Evolutionary conservation across 495 filamentous ascomycete genomes (phyloP).

Genomic region (Tuber indicum): DNA sequence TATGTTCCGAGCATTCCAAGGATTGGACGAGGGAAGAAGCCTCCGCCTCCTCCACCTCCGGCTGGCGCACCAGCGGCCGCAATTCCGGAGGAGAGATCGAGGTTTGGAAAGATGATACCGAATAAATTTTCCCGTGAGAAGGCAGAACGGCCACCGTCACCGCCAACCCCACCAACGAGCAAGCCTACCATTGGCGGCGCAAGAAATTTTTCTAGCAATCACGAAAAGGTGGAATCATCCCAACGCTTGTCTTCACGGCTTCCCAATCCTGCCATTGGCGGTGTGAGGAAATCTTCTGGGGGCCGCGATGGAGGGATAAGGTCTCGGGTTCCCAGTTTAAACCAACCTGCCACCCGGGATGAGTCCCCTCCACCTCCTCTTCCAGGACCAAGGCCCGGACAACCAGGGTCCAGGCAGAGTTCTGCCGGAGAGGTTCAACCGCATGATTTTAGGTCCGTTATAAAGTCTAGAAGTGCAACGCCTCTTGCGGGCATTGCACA

Average conservation of each 20-base stretch:
- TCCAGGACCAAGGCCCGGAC: slow-evolving; percentile 34
- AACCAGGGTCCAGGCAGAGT: neutral
- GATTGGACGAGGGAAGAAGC: slow-evolving; percentile 28
- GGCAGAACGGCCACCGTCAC: slow-evolving; percentile 1
- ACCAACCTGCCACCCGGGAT: slow-evolving; percentile 24
- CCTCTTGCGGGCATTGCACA: slow-evolving; percentile 25
- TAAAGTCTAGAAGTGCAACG: slow-evolving; percentile 20
- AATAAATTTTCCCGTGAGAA: neutral
- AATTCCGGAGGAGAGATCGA: slow-evolving; percentile 1
- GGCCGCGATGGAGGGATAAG: slow-evolving; percentile 12
- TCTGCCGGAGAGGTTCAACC: neutral
- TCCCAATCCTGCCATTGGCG: neutral
- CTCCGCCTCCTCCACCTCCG: slow-evolving; percentile 35
- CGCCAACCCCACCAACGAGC: neutral
- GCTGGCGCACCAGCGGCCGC: neutral
- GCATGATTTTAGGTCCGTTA: slow-evolving; percentile 18
- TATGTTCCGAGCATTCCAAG: slow-evolving; percentile 23
- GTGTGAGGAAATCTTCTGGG: neutral
- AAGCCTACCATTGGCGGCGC: slow-evolving; percentile 3
- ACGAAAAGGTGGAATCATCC: neutral
- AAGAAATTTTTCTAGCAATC: slow-evolving; percentile 4
- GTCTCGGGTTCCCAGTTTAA: slow-evolving; percentile 18
- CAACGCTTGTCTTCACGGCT: neutral
- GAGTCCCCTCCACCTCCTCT: slow-evolving; percentile 40
- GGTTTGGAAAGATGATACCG: neutral